phyloP scores from a whole-genome alignment of 2,329 filamentous ascomycete species.

The Cryphonectria parasitica region DNA sequence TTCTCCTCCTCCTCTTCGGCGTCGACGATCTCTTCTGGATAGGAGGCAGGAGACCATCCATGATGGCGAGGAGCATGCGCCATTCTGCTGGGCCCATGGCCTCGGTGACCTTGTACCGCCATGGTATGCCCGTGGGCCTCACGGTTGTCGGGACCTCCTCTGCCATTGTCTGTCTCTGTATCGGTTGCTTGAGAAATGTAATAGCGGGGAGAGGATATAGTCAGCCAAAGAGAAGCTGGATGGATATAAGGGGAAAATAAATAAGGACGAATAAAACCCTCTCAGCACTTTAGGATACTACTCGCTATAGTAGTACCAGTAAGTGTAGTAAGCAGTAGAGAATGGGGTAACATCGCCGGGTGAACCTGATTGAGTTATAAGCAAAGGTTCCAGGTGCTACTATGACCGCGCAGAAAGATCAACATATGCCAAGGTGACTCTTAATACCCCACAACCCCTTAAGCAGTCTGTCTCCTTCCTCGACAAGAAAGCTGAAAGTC shows the following conservation, averaged over 20 bases:
- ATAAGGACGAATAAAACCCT: background rate
- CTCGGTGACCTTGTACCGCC: conserved; percentile 24
- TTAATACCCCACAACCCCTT: background rate
- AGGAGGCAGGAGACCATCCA: conserved; percentile 33
- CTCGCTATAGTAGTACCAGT: too few relatives aligned
- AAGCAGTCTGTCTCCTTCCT: background rate
- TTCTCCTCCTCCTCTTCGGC: conserved; percentile 19
- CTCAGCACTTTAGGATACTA: too few relatives aligned
- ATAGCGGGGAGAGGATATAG: background rate
- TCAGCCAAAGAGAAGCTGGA: background rate
- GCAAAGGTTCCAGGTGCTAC: background rate
- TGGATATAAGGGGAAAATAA: background rate
- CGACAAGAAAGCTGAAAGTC: background rate
- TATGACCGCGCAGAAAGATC: background rate
- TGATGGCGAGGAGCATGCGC: conserved; percentile 34
- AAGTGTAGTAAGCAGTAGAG: background rate
- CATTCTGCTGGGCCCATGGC: conserved; percentile 30
- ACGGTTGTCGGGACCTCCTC: conserved; percentile 3
- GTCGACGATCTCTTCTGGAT: conserved; percentile 29
- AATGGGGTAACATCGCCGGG: background rate
- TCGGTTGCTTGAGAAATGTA: background rate
- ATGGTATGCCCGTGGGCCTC: conserved; percentile 35
- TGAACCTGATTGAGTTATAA: background rate
- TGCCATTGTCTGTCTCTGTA: background rate
- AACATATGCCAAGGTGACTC: background rate